A percentile compares a stretch with the other conserved stretches of the same genome.
Conservation (phyloP, 2,329 filamentous ascomycete species). For the Curvularia spicifera region DNA sequence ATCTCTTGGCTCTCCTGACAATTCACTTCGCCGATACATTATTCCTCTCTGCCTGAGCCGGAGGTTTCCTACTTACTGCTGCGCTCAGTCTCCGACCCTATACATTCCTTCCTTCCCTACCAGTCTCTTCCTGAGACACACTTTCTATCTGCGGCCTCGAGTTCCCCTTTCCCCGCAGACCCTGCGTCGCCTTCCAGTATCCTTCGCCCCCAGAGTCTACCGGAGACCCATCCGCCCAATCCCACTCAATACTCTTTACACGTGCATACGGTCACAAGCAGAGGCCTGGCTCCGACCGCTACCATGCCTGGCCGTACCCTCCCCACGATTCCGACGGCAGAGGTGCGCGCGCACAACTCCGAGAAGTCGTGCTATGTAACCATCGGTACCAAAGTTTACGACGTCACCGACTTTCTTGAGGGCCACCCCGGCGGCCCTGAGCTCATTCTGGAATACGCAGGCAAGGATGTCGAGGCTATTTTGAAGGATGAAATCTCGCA, state of each 20-base stretch:
- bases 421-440: constrained; percentile 91
- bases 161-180: constrained; percentile 4
- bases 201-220: background rate
- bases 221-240: background rate
- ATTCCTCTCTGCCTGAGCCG: constrained; percentile 4
- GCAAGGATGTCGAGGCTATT: constrained; percentile 83
- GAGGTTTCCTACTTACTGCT: background rate
- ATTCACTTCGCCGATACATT: constrained; percentile 17
- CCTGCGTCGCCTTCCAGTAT: constrained; percentile 4
- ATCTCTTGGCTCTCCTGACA: constrained; percentile 33
- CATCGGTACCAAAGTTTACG: constrained; percentile 87
- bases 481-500: constrained; percentile 85
- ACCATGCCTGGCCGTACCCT: constrained; percentile 80
- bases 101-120: constrained; percentile 23
- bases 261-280: background rate
- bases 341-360: constrained; percentile 82
- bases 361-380: constrained; percentile 90
- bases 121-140: background rate
- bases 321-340: constrained; percentile 79
- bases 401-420: constrained; percentile 88
- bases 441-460: constrained; percentile 86
- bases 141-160: background rate
- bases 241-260: background rate
- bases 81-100: constrained; percentile 15
- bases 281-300: constrained; percentile 27